Percentiles rank a stretch among this genome's conserved stretches.
phyloP scores from a whole-genome alignment of 2,329 filamentous ascomycete genomes.

The Pyricularia grisea region DNA sequence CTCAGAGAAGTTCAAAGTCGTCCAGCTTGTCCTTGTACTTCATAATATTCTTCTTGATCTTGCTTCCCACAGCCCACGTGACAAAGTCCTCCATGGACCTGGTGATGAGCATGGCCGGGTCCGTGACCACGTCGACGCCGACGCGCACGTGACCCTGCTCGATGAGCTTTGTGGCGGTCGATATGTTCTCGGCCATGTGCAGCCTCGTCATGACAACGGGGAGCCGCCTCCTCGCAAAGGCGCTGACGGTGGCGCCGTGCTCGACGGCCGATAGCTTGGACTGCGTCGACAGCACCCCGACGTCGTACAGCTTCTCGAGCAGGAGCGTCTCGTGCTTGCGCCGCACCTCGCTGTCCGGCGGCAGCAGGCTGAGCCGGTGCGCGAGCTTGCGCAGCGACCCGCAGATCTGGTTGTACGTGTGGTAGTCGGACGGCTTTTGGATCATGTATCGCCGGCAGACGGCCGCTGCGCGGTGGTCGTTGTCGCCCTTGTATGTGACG shows the following conservation, averaged over 20 bases:
- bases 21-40: conserved; percentile 91
- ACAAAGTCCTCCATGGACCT: conserved; percentile 92
- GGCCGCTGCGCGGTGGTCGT: conserved; percentile 70
- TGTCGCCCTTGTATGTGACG: conserved; percentile 84
- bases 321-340: conserved; percentile 79
- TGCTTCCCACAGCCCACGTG: conserved; percentile 91
- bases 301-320: conserved; percentile 85
- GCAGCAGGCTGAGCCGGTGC: conserved; percentile 76
- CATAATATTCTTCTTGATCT: conserved; percentile 95
- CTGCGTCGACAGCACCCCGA: conserved; percentile 71
- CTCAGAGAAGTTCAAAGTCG: conserved; percentile 82
- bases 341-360: conserved; percentile 67
- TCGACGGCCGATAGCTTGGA: conserved; percentile 80
- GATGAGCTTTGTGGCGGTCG: conserved; percentile 76
- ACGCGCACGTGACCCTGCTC: conserved; percentile 92
- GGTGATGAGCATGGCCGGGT: conserved; percentile 82
- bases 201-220: conserved; percentile 83
- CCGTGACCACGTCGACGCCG: conserved; percentile 81
- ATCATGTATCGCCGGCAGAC: conserved; percentile 78
- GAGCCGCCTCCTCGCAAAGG: conserved; percentile 74
- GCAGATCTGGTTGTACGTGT: conserved; percentile 55
- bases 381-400: conserved; percentile 86
- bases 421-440: conserved; percentile 81
- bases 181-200: conserved; percentile 85
- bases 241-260: conserved; percentile 77